Evolutionary conservation across 2,329 filamentous ascomycete species (phyloP), one percentile per base, ranked within the genome.

Genomic region (Graphilbum fragrans): DNA sequence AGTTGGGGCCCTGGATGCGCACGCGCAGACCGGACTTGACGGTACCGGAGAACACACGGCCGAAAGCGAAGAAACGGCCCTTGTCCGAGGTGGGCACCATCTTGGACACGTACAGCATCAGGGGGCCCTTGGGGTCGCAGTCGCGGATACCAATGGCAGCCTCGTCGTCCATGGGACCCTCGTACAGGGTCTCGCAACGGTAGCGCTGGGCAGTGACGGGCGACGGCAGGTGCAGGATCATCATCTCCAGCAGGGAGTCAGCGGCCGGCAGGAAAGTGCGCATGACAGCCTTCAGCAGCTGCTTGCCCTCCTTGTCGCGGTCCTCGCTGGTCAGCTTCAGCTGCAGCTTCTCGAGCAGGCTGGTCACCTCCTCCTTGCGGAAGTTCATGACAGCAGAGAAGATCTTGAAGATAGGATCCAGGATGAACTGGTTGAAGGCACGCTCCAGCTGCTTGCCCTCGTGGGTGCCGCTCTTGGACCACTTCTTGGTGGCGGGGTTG

Each of bases 31-130:
- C 92, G 55, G 92, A 96, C 61, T 77, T 77, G 74, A 95, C 92
- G 64, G 88, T 96, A 84, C 92, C 92, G 57, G 92, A 75, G 79
- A 96, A 98, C 72, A 98, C 92, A 94, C 92, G 92, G 72, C 92
- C 92, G 74, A 98, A 98, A 66, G 92, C 92, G 74, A 95, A 98
- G 86, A 98, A 98, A 72, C 92, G 90, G 70, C 92, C 92, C 83
- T 95, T 96, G 64, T 98, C 92, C 58, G 87, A 93, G 56, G 92
- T 98, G 60, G 92, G 92, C 62, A 98, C 92, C 92, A 98, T 98
- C 86, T 98, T 98, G 68, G 92, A 98, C 67, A 98, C 88, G 84
- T 98, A 98, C 56, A 96, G 77, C 92, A 98, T 98, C 69, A 98
- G 92, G 59, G 90, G 86, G 66, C 78, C 92, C 76, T 94, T 94